Evolutionary conservation across 139 green algal species (phyloP), one percentile per base, ranked within the genome.

Genomic region (Chlamydomonas applanata): DNA sequence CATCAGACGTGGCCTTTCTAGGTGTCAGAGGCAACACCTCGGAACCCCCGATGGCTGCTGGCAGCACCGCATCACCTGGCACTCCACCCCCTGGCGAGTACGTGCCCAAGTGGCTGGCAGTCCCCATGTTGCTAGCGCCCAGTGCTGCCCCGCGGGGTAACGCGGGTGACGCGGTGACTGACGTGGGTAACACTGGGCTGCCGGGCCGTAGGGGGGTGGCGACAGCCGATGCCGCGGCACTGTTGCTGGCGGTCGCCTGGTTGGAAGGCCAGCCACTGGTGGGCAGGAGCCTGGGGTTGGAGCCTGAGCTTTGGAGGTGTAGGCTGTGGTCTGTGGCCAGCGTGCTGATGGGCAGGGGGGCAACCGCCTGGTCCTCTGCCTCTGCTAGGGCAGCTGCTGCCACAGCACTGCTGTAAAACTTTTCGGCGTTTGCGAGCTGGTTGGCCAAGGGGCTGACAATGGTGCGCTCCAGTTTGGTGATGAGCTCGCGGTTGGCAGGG

Each of bases 341-440:
- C 0, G 68, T 80, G 68, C 75, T 80, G 22, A 75, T 36, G 16
- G 75, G 75, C 67, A 80, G 46, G 1, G 65, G 68, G 3, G 66
- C 75, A 3, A 9, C 14, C 24, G 69, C 1, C 16, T 24, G 65
- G 45, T 63, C 63, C 29, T 35, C 59, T 33, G 62, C 34, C 35
- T 67, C 70, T 5, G 56, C 9, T 1, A 53, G 33, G 11, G 57
- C 36, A 11, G 19, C 71, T 2, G 24, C 27, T 14, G 27, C 70
- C 22, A 46, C 57, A 25, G 24, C 71, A 33, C 29, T 54, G n/a
- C 64, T 66, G 44, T 70, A 65, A 66, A 72, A 86, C 2, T 65
- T 46, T 72, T 83, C 84, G 24, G 80, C 84, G 65, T 86, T 89
- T 11, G 74, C 78, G 20, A 89, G 78, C 78, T 89, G 84, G 68